Base-by-base conservation (phyloP, 805 yeast genomes). In the Saccharomycopsis fodiens region DNA sequence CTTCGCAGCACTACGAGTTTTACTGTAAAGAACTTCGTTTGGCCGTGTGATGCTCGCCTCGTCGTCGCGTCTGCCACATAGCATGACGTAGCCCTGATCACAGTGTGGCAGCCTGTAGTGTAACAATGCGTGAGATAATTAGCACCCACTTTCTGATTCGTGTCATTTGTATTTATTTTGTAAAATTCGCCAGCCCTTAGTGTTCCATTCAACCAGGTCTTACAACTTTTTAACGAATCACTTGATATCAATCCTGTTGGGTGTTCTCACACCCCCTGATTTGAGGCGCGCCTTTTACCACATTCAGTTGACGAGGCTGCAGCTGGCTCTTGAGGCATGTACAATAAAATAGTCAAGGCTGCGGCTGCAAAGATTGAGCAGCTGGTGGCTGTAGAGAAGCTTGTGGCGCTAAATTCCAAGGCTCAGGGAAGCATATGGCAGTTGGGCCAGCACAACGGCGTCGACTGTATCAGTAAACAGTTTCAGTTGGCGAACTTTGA, bases 401-500 rank as follows among this genome's bases (percentile, higher is more conserved):
- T 68, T 13, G n/a, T 19, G 22, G 38, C 34, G 3, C 49, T 62
- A 16, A 45, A 20, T 23, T 13, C 16, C 13, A 22, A 30, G 36
- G 13, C n/a, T 12, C 8, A 21, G 13, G n/a, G 23, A 23, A 4
- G 27, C 12, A 2, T 19, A 13, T 23, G 40, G 41, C n/a, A 45
- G 19, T 16, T 44, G 39, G 30, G 15, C 17, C 21, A 25, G 22
- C 4, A 21, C 21, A 32, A 40, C 34, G 20, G 36, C 2, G 3
- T 39, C 13, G 34, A 37, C 10, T 48, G 54, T 30, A 52, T 76
- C 13, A 54, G 57, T 13, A 65, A 70, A 27, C 58, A 66, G 16
- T 67, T 68, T 52, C 60, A 58, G 22, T 70, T 83, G 51, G 66
- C 60, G 44, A 66, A 69, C 39, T 84, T 73, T 56, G 78, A 77